Evolutionary conservation across 441 rosid species (phyloP).

Genomic region (Populus hybrid): DNA sequence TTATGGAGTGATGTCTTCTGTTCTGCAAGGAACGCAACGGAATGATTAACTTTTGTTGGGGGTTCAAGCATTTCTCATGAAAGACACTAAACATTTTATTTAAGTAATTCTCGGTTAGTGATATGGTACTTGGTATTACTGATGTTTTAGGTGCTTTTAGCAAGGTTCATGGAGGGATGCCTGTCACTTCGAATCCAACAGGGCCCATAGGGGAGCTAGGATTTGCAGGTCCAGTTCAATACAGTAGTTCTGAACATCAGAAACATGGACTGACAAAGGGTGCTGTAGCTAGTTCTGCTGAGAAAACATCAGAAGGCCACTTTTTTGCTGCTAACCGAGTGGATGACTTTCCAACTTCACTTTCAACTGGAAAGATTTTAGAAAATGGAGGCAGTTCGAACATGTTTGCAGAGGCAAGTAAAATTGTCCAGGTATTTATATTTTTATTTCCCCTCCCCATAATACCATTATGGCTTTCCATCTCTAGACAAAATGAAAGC

Average conservation of each 20-base stretch:
- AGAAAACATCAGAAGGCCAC: constrained; percentile 26
- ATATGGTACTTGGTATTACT: constrained; percentile 18
- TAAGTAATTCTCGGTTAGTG: constrained; percentile 6
- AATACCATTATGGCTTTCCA: background rate
- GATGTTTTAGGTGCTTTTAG: constrained; percentile 47
- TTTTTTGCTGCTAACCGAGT: constrained; percentile 29
- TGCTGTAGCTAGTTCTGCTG: constrained; percentile 17
- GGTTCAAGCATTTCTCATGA: background rate
- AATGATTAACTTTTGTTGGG: background rate
- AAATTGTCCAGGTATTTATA: constrained; percentile 44
- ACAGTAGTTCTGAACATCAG: constrained; percentile 32
- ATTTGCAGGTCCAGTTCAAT: constrained; percentile 32
- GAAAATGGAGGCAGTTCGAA: constrained; percentile 51
- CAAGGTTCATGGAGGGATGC: constrained; percentile 51
- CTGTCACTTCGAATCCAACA: constrained; percentile 34
- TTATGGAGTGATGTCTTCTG: background rate
- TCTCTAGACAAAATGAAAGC: background rate
- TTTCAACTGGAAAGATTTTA: constrained; percentile 40
- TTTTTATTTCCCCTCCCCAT: background rate
- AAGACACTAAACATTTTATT: background rate
- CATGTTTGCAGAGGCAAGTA: constrained; percentile 41
- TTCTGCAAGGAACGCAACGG: background rate
- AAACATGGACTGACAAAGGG: constrained; percentile 23
- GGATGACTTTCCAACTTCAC: constrained; percentile 36
- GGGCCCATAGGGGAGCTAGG: constrained; percentile 40